Evolutionary conservation across 1,139 yeast species (phyloP), one percentile per base, ranked within the genome.

Genomic region (Yamadazyma kanchanaburiensis): DNA sequence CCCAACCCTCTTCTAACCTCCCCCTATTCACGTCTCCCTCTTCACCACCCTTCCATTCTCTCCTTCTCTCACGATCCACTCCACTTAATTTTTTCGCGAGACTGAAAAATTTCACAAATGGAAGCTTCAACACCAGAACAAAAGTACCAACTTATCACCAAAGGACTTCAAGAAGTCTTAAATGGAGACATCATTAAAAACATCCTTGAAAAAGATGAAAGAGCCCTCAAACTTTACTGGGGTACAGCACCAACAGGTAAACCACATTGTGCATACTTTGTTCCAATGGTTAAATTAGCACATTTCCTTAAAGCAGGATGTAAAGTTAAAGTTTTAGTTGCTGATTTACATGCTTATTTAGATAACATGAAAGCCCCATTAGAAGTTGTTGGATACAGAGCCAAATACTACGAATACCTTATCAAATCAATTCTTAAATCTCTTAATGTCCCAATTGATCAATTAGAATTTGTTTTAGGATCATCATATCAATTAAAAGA

Each of bases 351-450:
- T 51, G 99, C 98, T 8, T 94, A 82, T 53, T 74, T 94, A 55
- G 99, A 94, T 55, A 94, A 91, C 67, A 89, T 91, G 97, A 91
- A 94, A 68, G 98, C 98, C 3, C 85, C 97, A 27, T 72, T 91
- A 52, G 98, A 91, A 52, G 87, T 86, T 37, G 96, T 94, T 28
- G 73, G 78, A 42, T 72, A 77, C 72, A 77, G 99, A 56, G 95
- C 95, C 40, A 74, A 80, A 58, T 94, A 86, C 71, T 94, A 94
- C 64, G 95, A 84, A 58, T 64, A 53, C 32, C 71, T 85, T 26
- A 81, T 91, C 48, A 89, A 88, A 66, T 73, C 96, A 21, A 86
- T 94, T 43, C 74, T 94, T 51, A 76, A 59, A 42, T 81, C 95
- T 15, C 82, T 91, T 49, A 84, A 86, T 40, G 97, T 91, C 24